phyloP scores from a whole-genome alignment of 495 filamentous ascomycete species.

The Daldinia childiae region DNA sequence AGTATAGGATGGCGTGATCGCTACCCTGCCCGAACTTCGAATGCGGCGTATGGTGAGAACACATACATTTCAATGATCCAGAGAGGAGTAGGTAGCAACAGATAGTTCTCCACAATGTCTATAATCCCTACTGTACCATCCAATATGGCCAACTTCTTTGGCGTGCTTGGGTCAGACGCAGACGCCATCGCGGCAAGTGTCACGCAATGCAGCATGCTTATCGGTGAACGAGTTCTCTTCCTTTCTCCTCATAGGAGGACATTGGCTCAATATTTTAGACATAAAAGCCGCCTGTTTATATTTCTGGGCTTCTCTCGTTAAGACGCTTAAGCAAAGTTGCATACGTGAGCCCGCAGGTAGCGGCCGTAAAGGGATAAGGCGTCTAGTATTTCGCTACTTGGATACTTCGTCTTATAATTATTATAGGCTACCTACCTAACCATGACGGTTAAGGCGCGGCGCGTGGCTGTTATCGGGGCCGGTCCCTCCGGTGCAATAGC shows the following conservation, averaged over 20 bases:
- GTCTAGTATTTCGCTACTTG: neutral
- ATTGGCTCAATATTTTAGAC: neutral
- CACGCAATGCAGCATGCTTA: conserved; percentile 35
- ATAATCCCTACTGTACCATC: conserved; percentile 28
- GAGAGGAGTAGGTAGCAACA: conserved; percentile 28
- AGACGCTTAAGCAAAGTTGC: neutral
- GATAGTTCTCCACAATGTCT: conserved; percentile 6
- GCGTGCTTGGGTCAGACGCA: conserved; percentile 16
- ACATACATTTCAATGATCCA: neutral
- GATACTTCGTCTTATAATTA: neutral
- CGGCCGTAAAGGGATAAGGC: neutral
- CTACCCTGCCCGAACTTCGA: neutral
- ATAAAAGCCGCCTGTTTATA: conserved; percentile 19
- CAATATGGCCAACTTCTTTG: conserved; percentile 13
- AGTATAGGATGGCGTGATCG: conserved; percentile 34
- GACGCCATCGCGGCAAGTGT: conserved; percentile 34
- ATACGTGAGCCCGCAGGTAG: neutral
- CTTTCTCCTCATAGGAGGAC: conserved; percentile 2
- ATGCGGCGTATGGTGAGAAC: neutral
- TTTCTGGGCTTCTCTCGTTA: neutral
- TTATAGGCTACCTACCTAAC: neutral
- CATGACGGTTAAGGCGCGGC: conserved; percentile 36
- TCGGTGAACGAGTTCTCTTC: conserved; percentile 14
- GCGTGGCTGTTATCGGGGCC: conserved; percentile 68
- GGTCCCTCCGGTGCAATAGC: conserved; percentile 68